Conservation (phyloP, 179 eudicot species). For the Pouteria campechiana region DNA sequence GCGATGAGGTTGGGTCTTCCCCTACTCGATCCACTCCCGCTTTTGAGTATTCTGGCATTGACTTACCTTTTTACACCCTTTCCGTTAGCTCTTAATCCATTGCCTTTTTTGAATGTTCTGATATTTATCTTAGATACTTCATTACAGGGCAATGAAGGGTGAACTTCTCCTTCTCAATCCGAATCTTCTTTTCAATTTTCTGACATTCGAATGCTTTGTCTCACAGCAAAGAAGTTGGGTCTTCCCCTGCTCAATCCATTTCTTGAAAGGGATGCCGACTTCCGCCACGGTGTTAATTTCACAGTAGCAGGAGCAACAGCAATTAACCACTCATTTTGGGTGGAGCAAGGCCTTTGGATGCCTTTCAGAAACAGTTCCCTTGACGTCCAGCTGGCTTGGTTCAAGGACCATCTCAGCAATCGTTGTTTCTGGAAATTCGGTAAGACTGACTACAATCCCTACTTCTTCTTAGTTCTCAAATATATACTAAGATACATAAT, state of each 20-base stretch:
- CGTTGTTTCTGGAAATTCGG: slow-evolving; percentile 11
- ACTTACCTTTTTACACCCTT: too few relatives aligned
- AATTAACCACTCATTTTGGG: slow-evolving; percentile 28
- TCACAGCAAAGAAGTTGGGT: neutral
- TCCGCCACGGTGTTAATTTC: slow-evolving; percentile 51
- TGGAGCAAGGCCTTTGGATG: slow-evolving; percentile 33
- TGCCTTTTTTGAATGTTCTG: neutral
- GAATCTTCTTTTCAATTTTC: neutral
- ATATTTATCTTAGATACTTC: neutral
- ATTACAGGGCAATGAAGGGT: neutral
- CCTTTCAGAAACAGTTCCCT: slow-evolving; percentile 20
- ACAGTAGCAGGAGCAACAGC: slow-evolving; percentile 82
- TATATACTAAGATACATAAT: too few relatives aligned
- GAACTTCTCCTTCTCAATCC: too few relatives aligned
- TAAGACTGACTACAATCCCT: too few relatives aligned
- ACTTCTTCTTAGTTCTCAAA: too few relatives aligned
- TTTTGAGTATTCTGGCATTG: too few relatives aligned
- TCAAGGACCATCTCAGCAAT: slow-evolving; percentile 17
- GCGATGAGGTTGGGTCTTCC: neutral
- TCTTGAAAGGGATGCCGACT: neutral
- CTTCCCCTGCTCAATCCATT: neutral
- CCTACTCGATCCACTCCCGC: neutral
- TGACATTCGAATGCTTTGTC: too few relatives aligned
- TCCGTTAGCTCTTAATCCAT: too few relatives aligned
- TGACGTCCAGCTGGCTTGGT: slow-evolving; percentile 58